Evolutionary conservation across 345 rosid genomes (phyloP), one percentile per base, ranked within the genome.

Genomic region (Ailanthus altissimus): DNA sequence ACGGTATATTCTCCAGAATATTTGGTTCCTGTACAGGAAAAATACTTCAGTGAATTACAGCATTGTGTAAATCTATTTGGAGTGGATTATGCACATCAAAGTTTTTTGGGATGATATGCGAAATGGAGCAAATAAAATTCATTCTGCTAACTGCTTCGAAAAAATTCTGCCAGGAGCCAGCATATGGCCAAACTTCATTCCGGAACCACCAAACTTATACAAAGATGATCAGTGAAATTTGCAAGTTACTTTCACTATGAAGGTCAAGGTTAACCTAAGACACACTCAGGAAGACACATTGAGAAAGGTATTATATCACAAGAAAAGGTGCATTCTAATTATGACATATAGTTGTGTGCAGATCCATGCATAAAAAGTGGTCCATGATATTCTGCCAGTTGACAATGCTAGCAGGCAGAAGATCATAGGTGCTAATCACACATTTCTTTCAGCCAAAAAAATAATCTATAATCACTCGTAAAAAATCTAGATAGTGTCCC

Each of bases 1-100:
- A 79, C 58, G 81, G 86, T 64, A 95, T 69, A 65, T 84, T 86
- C 83, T 93, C 97, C 81, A 87, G 67, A 83, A 89, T 81, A 53
- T 92, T 97, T 21, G 89, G 81, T 66, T 81, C 90, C 99, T 95
- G 88, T 3, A 68, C 10, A 77, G 66, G 40, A 73, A 59, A 71
- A 25, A 10, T 21, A 51, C 80, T 38, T 64, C n/a, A 42, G 45
- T 53, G 56, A 72, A 53, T 42, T 14, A 56, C n/a, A 71, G 3
- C 5, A 11, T 45, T 6, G 0, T 21, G 5, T 20, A 13, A n/a
- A 46, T 47, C 72, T 6, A 67, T 20, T 23, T 11, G 62, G 28
- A 59, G 2, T 38, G 0, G 9, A n/a, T 32, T 12, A 62, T 13
- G 61, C 77, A 47, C 50, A 13, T 62, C 21, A 32, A 74, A 16